phyloP scores from a whole-genome alignment of 2,329 filamentous ascomycete genomes.

The Dothideomycetes sp. region DNA sequence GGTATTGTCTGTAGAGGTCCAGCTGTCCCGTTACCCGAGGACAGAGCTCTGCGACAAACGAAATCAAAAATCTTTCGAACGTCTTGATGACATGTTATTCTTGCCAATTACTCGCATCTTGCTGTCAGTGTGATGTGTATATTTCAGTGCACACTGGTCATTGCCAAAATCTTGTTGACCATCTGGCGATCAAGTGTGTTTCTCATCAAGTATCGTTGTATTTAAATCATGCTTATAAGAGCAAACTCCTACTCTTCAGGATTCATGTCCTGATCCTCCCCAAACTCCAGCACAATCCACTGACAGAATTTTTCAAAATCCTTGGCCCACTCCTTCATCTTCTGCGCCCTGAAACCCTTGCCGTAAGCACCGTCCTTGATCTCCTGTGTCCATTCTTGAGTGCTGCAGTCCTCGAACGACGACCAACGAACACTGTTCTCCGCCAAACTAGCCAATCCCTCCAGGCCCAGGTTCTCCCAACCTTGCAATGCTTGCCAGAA shows the following conservation, averaged over 20 bases:
- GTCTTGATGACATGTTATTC: not conserved
- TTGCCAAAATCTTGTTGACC: not conserved
- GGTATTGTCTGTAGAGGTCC: conserved; percentile 3
- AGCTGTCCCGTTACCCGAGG: not conserved
- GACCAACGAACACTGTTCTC: conserved; percentile 92
- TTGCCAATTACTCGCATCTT: not conserved
- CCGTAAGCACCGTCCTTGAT: conserved; percentile 68
- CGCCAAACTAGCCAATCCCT: conserved; percentile 74
- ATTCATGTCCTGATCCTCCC: conserved; percentile 18
- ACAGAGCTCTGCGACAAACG: conserved; percentile 1
- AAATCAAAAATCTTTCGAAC: conserved; percentile 1
- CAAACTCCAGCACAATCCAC: conserved; percentile 73
- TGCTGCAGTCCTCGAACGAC: conserved; percentile 69
- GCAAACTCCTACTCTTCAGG: conserved; percentile 7
- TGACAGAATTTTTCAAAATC: conserved; percentile 86
- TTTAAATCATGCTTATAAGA: no score
- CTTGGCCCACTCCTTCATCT: conserved; percentile 67
- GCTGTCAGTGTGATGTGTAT: no score
- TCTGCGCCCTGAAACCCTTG: conserved; percentile 57
- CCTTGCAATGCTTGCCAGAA: conserved; percentile 91
- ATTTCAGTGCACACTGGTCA: not conserved
- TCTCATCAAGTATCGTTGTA: no score
- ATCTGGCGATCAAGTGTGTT: no score
- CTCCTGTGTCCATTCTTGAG: conserved; percentile 61
- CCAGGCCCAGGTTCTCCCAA: conserved; percentile 83